Conservation (phyloP, 2,329 filamentous ascomycete species). For the Sporothrix luriei region DNA sequence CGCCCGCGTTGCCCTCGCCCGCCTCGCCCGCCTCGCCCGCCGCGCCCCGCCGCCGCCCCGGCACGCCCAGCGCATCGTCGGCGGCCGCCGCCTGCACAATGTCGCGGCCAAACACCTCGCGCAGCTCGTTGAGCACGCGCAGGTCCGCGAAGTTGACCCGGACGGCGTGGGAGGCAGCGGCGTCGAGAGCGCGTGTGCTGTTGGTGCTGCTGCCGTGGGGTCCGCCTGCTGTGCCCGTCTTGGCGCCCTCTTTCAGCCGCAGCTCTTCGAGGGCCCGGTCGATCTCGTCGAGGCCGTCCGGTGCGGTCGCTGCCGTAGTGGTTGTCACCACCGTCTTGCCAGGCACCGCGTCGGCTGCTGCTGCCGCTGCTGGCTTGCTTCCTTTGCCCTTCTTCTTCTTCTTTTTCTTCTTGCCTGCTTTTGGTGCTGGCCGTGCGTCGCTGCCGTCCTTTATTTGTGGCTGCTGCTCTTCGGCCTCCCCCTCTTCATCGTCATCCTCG, state of each 20-base stretch:
- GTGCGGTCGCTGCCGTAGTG: not conserved
- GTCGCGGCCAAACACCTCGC: conserved; percentile 58
- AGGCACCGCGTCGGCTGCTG: conserved; percentile 21
- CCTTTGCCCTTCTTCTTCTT: conserved; percentile 29
- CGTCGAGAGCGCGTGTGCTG: conserved; percentile 30
- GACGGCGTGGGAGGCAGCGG: not conserved
- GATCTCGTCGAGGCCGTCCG: conserved; percentile 54
- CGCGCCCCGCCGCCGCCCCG: conserved; percentile 36
- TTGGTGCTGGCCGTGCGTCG: conserved; percentile 37
- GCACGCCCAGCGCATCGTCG: conserved; percentile 50
- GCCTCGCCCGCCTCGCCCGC: conserved; percentile 37
- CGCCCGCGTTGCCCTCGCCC: conserved; percentile 41
- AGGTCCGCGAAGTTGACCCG: conserved; percentile 55
- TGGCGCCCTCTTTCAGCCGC: conserved; percentile 41
- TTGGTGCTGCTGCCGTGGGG: conserved; percentile 26
- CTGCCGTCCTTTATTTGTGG: conserved; percentile 38
- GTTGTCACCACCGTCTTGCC: not conserved
- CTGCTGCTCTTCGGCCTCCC: conserved; percentile 39
- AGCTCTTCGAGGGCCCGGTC: conserved; percentile 58
- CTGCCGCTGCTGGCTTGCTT: conserved; percentile 31
- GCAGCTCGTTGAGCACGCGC: conserved; percentile 91
- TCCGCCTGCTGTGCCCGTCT: not conserved
- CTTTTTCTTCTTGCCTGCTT: conserved; percentile 43
- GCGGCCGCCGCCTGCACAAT: conserved; percentile 58
- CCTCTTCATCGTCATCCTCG: conserved; percentile 43